A percentile compares a stretch with the other conserved stretches of the same genome.
phyloP scores from a whole-genome alignment of 257 asterid genomes.

The Oldenlandia corymbosa region DNA sequence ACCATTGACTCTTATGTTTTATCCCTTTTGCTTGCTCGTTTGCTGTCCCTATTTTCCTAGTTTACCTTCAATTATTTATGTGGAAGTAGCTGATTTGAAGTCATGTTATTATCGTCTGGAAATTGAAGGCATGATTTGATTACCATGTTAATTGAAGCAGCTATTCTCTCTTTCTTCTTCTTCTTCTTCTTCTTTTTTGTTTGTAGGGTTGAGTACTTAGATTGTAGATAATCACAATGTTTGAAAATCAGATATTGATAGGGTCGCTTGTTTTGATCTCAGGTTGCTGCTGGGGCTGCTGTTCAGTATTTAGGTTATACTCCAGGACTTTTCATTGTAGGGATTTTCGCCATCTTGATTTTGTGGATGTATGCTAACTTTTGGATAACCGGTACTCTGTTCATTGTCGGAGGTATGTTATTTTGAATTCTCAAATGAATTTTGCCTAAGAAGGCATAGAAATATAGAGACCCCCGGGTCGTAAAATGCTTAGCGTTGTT shows the following conservation, averaged over 20 bases:
- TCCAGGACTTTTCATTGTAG: constrained; percentile 96
- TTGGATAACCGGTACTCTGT: constrained; percentile 92
- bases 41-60: neutral
- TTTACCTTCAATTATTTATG: neutral
- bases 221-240: neutral
- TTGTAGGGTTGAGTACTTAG: neutral
- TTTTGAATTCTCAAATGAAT: neutral
- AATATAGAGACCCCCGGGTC: neutral
- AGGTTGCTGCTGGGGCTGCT: constrained; percentile 94
- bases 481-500: neutral
- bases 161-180: too few relatives aligned
- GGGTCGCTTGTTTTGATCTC: constrained; percentile 34
- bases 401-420: constrained; percentile 90
- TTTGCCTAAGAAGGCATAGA: neutral
- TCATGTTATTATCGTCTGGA: neutral
- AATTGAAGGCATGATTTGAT: neutral
- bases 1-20: constrained; percentile 3
- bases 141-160: neutral
- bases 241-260: constrained; percentile 14
- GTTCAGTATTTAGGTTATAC: constrained; percentile 93
- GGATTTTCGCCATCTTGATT: constrained; percentile 76
- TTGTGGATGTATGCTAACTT: constrained; percentile 99
- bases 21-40: constrained; percentile 2
- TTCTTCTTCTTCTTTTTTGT: too few relatives aligned
- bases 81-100: neutral